Base-by-base conservation (phyloP, 352 stramenopile genomes). In the Phytophthora podocarpi region DNA sequence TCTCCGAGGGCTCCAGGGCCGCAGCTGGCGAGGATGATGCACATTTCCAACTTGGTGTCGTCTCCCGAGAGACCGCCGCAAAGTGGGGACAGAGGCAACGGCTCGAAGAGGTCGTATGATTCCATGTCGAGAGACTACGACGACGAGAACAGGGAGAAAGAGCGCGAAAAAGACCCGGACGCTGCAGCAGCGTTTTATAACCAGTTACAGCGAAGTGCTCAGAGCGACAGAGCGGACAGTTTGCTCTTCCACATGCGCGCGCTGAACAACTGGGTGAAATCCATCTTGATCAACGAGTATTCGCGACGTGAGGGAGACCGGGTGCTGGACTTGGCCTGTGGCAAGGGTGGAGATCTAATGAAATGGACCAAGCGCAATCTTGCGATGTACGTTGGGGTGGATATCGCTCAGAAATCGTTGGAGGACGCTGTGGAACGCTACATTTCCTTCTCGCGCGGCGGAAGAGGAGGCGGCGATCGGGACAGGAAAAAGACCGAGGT, bases 251-350 rank as follows among this genome's bases (percentile, higher is more conserved):
- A 99, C 76, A 98, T 99, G 88, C 85, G 96, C 30, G 83, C 91
- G 21, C 96, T 99, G 64, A 99, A 99, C 81, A 98, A 98, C 72
- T 99, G 97, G 96, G 93, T 99, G 28, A 99, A 99, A 72, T 95
- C 93, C 15, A 96, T 97, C 13, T 83, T 98, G 64, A 98, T 98
- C 64, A 89, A 90, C 58, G 93, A 98, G 59, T 90, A 77, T 54
- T 87, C 84, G 10, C 73, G 82, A 52, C 83, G 73, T 11, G 82
- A 90, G 37, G 67, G 62, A 4, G 78, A 99, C 23, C 73, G 87
- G 21, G 90, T 99, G 24, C 72, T 99, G 48, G 97, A 99, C 70
- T 87, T 99, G 24, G 97, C 96, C 5, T 99, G 97, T 68, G 97
- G 97, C 15, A 99, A 99, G 69, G 97, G 97, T 55, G 97, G 97